Base-by-base conservation (phyloP, 805 yeast species). In the Candida piceae region DNA sequence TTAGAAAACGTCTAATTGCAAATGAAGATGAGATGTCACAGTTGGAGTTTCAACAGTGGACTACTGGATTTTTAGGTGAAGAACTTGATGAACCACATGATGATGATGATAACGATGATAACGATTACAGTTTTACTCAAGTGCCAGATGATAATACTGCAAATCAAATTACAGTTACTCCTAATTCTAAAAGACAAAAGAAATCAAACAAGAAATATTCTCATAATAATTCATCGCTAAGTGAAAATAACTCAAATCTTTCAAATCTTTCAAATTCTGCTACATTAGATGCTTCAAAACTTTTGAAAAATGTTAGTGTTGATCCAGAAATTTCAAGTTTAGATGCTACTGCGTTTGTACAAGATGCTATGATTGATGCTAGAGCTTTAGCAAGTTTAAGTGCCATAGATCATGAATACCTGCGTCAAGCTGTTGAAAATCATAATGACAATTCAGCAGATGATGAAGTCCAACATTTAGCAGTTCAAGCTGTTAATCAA, bases 361-460 rank as follows among this genome's bases (percentile, higher is more conserved):
- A 80, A 41, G 85, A 80, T 32, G 85, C 84, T 2, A 77, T 82
- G 31, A 64, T 78, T 44, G 84, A 80, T 48, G 84, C 86, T 0
- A 68, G 80, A 35, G 76, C 79, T 29, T 64, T 80, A 39, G 80
- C 81, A 16, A 67, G 65, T 44, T 52, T 70, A 16, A 61, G 64
- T 5, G 45, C 52, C 2, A 46, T 61, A 23, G 64, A 57, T 34
- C 57, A 49, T 20, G 60, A 55, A 18, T 57, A 58, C 40, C 35
- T 58, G 22, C 40, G 59, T 25, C 60, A 55, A 28, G 55, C 49
- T 9, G 48, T 46, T 3, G 52, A 41, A 32, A 44, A 42, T 3
- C 48, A 47, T 11, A 46, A 44, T 29, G 50, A 37, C 18, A 44
- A 39, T 12, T 34, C 47, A 10, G 51, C 47, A 7, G 57, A 44